A percentile compares a stretch with the other conserved stretches of the same genome.
phyloP scores from a whole-genome alignment of 1,139 yeast species.

The Meyerozyma guilliermondii region DNA sequence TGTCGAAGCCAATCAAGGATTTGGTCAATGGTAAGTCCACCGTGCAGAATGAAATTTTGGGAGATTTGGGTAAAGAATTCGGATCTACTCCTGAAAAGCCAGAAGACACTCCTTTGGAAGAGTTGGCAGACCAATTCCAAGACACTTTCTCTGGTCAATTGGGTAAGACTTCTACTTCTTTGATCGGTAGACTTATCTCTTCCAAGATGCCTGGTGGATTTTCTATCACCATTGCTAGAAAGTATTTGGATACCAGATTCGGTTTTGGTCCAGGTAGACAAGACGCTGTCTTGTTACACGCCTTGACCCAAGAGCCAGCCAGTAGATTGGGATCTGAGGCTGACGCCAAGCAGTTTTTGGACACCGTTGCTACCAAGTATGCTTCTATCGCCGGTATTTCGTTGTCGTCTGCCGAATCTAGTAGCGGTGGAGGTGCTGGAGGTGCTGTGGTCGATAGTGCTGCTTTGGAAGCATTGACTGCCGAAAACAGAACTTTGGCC shows the following conservation, averaged over 20 bases:
- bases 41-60: conserved; percentile 94
- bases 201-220: conserved; percentile 99
- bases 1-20: conserved; percentile 92
- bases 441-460: conserved; percentile 94
- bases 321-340: conserved; percentile 78
- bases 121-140: conserved; percentile 92
- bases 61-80: conserved; percentile 97
- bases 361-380: conserved; percentile 74
- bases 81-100: conserved; percentile 98
- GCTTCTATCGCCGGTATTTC: conserved; percentile 80
- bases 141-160: conserved; percentile 81
- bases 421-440: conserved; percentile 55
- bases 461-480: conserved; percentile 89
- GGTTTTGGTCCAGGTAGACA: conserved; percentile 94
- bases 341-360: conserved; percentile 89
- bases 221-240: conserved; percentile 85
- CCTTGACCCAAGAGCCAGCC: conserved; percentile 88
- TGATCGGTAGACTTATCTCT: conserved; percentile 86
- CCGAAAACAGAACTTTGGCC: conserved; percentile 85
- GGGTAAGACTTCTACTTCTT: conserved; percentile 89
- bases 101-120: conserved; percentile 94
- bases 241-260: conserved; percentile 83
- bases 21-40: conserved; percentile 98
- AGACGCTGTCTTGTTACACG: conserved; percentile 78
- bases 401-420: conserved; percentile 60